phyloP scores from a whole-genome alignment of 306 rosid genomes.

The Arachis stenosperma region DNA sequence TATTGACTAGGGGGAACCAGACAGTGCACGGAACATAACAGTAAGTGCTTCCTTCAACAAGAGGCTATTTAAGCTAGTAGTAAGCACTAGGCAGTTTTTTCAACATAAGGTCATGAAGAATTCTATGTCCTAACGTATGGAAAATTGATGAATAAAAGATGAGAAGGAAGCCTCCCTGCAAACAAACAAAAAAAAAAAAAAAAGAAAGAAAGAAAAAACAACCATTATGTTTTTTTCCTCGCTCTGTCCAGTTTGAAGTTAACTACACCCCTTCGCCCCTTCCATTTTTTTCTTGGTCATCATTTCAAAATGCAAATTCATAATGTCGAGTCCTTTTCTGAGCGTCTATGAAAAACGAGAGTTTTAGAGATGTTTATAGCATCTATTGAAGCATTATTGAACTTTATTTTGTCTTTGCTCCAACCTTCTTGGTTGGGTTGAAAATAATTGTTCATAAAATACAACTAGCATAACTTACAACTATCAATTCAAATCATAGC shows the following conservation, averaged over 20 bases:
- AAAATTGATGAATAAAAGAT: background rate
- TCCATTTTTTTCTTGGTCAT: too few relatives aligned
- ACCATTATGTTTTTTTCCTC: background rate
- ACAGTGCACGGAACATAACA: background rate
- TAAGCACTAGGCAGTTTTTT: slow-evolving; percentile 20
- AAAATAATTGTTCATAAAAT: background rate
- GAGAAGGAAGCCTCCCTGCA: background rate
- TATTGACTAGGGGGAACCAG: slow-evolving; percentile 20
- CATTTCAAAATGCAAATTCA: background rate
- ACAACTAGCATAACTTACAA: too few relatives aligned
- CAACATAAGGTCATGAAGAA: background rate
- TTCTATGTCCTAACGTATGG: background rate
- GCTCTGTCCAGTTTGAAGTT: background rate
- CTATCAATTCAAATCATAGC: background rate
- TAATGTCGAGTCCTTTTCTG: background rate
- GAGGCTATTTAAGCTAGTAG: background rate
- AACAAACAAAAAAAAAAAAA: too few relatives aligned
- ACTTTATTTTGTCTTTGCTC: background rate
- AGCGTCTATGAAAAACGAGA: background rate
- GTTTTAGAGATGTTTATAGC: background rate
- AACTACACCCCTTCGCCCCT: background rate
- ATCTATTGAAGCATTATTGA: too few relatives aligned
- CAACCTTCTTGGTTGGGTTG: background rate
- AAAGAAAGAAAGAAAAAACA: too few relatives aligned
- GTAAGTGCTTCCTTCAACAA: slow-evolving; percentile 3